A percentile compares a stretch with the other conserved stretches of the same genome.
Conservation (phyloP, 2,329 filamentous ascomycete genomes). For the Dactylellina leptospora region DNA sequence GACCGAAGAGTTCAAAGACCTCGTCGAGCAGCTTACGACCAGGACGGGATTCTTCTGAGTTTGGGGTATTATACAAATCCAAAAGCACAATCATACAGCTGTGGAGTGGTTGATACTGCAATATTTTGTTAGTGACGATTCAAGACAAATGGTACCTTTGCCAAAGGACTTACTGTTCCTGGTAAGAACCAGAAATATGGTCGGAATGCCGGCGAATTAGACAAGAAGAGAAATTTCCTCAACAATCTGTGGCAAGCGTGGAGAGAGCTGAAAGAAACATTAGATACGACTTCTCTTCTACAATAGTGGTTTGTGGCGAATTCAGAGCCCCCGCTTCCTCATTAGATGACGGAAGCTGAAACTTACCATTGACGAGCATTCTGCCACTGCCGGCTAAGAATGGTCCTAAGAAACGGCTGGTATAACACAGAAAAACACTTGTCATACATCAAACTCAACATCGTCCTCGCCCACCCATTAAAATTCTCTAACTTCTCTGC, state of each 20-base stretch:
- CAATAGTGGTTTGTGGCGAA: no score
- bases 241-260: slow-evolving; percentile 56
- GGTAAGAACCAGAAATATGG: slow-evolving; percentile 57
- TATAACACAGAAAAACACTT: slow-evolving; percentile 56
- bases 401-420: slow-evolving; percentile 56
- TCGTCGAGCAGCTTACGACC: slow-evolving; percentile 55
- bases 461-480: slow-evolving; percentile 57
- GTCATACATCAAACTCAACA: slow-evolving; percentile 57
- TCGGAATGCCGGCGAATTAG: slow-evolving; percentile 55
- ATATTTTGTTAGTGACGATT: slow-evolving; percentile 4
- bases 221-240: slow-evolving; percentile 56
- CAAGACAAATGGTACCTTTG: no score
- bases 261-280: slow-evolving; percentile 52
- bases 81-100: slow-evolving; percentile 57
- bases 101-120: slow-evolving; percentile 56
- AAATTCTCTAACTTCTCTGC: slow-evolving; percentile 54
- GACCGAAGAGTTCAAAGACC: slow-evolving; percentile 56
- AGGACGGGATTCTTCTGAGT: slow-evolving; percentile 50
- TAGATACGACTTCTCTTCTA: no score
- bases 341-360: background rate
- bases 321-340: background rate
- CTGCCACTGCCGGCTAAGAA: slow-evolving; percentile 56
- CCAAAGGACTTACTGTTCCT: slow-evolving; percentile 52
- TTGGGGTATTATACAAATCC: slow-evolving; percentile 55
- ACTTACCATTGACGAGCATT: slow-evolving; percentile 56